Conservation (phyloP, 768 basidiomycete species). For the Russula olivacea region DNA sequence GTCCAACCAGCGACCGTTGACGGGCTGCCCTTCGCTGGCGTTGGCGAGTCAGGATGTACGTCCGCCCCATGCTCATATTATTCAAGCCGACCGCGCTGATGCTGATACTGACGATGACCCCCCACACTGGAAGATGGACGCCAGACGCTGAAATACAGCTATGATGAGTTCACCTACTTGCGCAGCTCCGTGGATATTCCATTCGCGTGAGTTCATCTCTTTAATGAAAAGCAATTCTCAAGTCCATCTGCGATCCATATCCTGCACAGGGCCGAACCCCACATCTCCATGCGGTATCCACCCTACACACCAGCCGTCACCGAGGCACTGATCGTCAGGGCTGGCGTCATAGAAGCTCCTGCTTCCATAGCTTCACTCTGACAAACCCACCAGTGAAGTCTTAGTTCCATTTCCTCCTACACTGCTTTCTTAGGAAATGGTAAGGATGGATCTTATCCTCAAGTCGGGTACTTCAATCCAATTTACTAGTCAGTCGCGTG, state of each 20-base stretch:
- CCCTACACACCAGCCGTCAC: conserved; percentile 45
- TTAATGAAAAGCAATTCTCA: not conserved
- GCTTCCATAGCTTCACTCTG: not conserved
- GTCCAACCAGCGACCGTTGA: conserved; percentile 26
- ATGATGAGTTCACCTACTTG: conserved; percentile 44
- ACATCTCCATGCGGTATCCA: conserved; percentile 52
- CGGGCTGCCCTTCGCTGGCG: conserved; percentile 28
- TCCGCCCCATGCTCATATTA: not conserved
- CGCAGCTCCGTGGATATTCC: conserved; percentile 51
- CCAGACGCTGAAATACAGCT: conserved; percentile 28
- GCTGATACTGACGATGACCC: not conserved
- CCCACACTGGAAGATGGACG: conserved; percentile 27
- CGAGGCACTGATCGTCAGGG: not conserved
- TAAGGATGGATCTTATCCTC: not conserved
- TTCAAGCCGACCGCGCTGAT: not conserved
- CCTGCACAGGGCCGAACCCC: conserved; percentile 41
- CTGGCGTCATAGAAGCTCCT: conserved; percentile 6
- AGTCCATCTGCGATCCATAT: not conserved
- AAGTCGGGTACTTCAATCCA: not conserved
- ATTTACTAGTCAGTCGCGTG: not conserved
- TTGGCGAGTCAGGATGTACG: conserved; percentile 33
- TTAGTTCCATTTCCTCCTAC: too few species aligned
- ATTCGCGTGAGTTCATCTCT: conserved; percentile 41
- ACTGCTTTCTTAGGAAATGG: not conserved
- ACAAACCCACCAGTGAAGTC: not conserved